Conservation (phyloP, 176 grass and related monocot genomes). For the Lolium rigidum region DNA sequence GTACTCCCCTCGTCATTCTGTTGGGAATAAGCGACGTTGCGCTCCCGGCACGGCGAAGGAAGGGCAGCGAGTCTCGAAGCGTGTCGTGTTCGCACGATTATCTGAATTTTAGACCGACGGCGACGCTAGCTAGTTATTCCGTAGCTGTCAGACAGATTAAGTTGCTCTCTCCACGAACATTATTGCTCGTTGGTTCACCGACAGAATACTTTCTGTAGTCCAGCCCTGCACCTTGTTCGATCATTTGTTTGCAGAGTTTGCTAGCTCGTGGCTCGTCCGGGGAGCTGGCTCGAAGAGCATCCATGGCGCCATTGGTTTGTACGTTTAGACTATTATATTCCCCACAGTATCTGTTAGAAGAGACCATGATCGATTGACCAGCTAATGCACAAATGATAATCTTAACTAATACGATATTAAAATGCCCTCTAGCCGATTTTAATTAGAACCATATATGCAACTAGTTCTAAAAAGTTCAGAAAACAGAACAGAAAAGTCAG, state of each 20-base stretch:
- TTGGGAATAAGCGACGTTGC: not conserved
- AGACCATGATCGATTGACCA: not conserved
- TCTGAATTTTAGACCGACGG: not conserved
- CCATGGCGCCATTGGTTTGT: not conserved
- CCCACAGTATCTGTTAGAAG: not conserved
- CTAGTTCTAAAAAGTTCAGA: not conserved
- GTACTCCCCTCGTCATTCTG: not conserved
- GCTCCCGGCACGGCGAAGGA: not conserved
- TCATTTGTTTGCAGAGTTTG: slow-evolving; percentile 3
- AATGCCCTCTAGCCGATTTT: not conserved
- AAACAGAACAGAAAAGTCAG: not conserved
- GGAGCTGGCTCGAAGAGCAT: not conserved
- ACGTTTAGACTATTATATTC: not conserved
- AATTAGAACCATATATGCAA: not conserved
- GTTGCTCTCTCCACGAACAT: slow-evolving; percentile 34
- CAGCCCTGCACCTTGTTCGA: not conserved
- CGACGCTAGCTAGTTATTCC: not conserved
- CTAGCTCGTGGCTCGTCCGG: not conserved
- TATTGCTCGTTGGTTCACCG: not conserved
- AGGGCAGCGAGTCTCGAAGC: not conserved
- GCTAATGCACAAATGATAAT: not conserved
- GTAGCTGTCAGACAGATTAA: slow-evolving; percentile 22
- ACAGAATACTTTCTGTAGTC: not conserved
- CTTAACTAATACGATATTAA: not conserved
- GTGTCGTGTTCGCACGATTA: not conserved